These are phyloP conservation scores for Pelargonium citronellum DNA, from an alignment of 441 rosid species.

Conservation along the genomic window DNA sequence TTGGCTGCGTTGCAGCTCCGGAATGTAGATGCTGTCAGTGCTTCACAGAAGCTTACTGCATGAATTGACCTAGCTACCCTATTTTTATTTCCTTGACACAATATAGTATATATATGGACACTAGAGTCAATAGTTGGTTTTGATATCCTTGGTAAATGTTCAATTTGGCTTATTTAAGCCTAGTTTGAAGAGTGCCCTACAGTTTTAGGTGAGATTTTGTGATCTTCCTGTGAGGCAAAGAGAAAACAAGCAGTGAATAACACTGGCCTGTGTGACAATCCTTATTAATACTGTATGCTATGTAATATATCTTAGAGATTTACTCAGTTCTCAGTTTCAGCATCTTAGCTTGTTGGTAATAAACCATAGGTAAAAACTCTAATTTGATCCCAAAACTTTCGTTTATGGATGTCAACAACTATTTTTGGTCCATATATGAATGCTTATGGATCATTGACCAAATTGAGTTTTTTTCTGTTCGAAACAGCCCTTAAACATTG, in stretches of 20 bases:
- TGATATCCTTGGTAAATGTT: constrained; percentile 14
- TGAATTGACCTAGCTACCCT: constrained; percentile 22
- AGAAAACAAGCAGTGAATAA: not conserved
- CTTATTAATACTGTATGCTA: not conserved
- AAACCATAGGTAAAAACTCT: too few relatives aligned
- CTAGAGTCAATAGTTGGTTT: constrained; percentile 13
- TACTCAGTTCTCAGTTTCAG: not conserved
- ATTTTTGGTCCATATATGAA: too few relatives aligned
- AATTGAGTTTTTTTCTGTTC: too few relatives aligned
- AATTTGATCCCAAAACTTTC: too few relatives aligned
- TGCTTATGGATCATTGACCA: too few relatives aligned
- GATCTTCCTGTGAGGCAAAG: not conserved
- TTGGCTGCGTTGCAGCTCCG: constrained; percentile 72
- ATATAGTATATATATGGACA: constrained; percentile 29
- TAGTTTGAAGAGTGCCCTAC: not conserved
- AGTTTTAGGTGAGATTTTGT: not conserved
- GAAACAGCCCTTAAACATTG: too few relatives aligned
- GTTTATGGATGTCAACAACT: too few relatives aligned
- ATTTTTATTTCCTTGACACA: constrained; percentile 6
- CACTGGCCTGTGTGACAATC: not conserved
- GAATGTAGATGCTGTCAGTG: constrained; percentile 40
- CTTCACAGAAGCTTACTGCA: constrained; percentile 60
- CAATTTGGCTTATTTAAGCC: constrained; percentile 12
- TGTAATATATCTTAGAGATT: not conserved
- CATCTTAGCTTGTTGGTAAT: too few relatives aligned